Percentiles rank a stretch among this genome's conserved stretches.
Evolutionary conservation across 2,329 filamentous ascomycete genomes (phyloP).

Genomic region (Talaromyces albobiverticillius): DNA sequence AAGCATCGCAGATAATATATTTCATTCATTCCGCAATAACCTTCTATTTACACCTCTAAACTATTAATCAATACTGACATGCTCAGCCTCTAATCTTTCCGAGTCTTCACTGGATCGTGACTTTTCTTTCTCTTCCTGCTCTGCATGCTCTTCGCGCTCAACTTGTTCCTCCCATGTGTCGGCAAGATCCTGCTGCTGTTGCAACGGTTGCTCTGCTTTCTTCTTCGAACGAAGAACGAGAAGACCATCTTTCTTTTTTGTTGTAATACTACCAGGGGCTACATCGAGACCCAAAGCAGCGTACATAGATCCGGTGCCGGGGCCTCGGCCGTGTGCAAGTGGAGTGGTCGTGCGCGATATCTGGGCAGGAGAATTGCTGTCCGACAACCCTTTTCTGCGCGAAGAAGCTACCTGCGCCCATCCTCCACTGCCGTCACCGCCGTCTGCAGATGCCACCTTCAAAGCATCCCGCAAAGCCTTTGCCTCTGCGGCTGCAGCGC

Average conservation of each 20-base stretch:
- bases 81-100: neutral
- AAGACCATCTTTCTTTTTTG: constrained; percentile 26
- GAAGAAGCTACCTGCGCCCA: constrained; percentile 42
- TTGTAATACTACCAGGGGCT: constrained; percentile 15
- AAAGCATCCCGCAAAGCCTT: constrained; percentile 32
- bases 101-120: constrained; percentile 8
- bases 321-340: neutral
- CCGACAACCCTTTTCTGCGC: constrained; percentile 22
- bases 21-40: neutral
- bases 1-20: neutral
- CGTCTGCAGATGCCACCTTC: constrained; percentile 21
- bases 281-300: constrained; percentile 21
- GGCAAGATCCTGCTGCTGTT: constrained; percentile 29
- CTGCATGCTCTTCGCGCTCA: constrained; percentile 40
- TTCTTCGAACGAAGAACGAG: constrained; percentile 32
- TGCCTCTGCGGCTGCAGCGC: constrained; percentile 31
- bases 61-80: neutral
- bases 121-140: constrained; percentile 19
- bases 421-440: constrained; percentile 22
- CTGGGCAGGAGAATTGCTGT: constrained; percentile 19
- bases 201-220: neutral
- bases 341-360: constrained; percentile 11
- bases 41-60: neutral
- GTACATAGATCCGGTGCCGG: constrained; percentile 29
- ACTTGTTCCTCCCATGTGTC: constrained; percentile 49